Conservation (phyloP, 305 asterid genomes). For the Fraxinus velutina region DNA sequence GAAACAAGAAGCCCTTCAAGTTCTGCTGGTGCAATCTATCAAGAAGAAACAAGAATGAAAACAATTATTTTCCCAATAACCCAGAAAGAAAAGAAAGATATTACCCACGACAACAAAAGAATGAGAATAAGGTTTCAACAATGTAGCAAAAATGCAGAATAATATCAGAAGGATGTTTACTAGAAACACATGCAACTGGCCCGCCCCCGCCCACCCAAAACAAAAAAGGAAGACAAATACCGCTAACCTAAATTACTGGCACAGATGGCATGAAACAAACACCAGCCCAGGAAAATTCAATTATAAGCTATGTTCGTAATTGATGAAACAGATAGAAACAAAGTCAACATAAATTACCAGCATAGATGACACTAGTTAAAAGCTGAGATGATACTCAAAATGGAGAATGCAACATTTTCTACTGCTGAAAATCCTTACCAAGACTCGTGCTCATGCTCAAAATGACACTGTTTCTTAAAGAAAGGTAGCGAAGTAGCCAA, state of each 20-base stretch:
- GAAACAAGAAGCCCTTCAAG: conserved; percentile 90
- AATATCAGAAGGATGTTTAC: neutral
- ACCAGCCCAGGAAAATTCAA: neutral
- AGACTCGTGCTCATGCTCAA: neutral
- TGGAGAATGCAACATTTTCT: neutral
- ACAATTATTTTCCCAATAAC: neutral
- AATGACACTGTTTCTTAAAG: neutral
- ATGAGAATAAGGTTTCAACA: neutral
- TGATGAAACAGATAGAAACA: neutral
- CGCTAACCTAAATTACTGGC: neutral
- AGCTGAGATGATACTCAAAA: neutral
- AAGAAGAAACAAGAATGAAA: conserved; percentile 6
- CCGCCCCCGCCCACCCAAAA: neutral
- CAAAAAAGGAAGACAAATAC: neutral
- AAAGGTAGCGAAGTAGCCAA: neutral
- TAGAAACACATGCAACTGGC: neutral
- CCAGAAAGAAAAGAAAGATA: neutral
- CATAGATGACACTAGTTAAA: neutral
- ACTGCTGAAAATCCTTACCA: neutral
- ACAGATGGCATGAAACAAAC: neutral
- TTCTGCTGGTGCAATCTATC: conserved; percentile 97
- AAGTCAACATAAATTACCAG: neutral
- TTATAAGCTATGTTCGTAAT: neutral
- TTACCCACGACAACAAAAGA: neutral
- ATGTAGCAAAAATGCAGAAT: neutral